Percentiles rank a stretch among this genome's conserved stretches.
Evolutionary conservation across 805 yeast genomes (phyloP).

Genomic region (Komagataella phaffii): DNA sequence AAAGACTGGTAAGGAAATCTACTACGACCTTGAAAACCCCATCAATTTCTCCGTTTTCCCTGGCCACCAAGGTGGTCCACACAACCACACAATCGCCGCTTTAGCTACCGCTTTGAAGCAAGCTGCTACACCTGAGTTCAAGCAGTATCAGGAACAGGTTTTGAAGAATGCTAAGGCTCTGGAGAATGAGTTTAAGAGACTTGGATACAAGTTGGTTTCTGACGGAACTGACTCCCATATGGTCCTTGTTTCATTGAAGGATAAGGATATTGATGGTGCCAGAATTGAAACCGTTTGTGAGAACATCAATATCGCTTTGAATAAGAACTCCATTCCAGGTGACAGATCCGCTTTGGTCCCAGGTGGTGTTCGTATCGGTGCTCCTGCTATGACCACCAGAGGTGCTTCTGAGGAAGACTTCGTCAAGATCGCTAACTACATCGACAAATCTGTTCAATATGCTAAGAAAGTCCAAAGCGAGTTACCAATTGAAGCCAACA

Average conservation of each 20-base stretch:
- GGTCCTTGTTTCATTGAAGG: conserved; percentile 81
- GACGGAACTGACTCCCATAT: conserved; percentile 97
- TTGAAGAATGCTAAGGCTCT: conserved; percentile 78
- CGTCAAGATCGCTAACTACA: conserved; percentile 63
- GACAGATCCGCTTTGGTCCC: conserved; percentile 95
- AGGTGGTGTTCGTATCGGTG: conserved; percentile 94
- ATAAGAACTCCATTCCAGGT: conserved; percentile 97
- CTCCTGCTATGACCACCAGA: conserved; percentile 98
- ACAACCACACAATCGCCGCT: conserved; percentile 97
- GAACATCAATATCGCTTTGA: conserved; percentile 85
- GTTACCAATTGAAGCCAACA: conserved; percentile 87
- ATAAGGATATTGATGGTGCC: conserved; percentile 90
- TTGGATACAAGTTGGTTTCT: conserved; percentile 75
- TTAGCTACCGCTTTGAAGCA: conserved; percentile 94
- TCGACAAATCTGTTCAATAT: conserved; percentile 64
- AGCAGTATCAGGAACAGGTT: conserved; percentile 80
- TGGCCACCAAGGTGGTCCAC: conserved; percentile 99
- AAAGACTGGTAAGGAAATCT: conserved; percentile 85
- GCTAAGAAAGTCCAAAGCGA: conserved; percentile 65
- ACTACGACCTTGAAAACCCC: conserved; percentile 85
- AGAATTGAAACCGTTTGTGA: conserved; percentile 93
- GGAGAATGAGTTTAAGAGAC: conserved; percentile 57
- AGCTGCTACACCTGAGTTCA: conserved; percentile 82
- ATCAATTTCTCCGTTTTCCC: conserved; percentile 99
- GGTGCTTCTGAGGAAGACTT: conserved; percentile 88